A percentile compares a stretch with the other conserved stretches of the same genome.
Conservation (phyloP, 495 filamentous ascomycete genomes). For the Daldinia caldariorum region DNA sequence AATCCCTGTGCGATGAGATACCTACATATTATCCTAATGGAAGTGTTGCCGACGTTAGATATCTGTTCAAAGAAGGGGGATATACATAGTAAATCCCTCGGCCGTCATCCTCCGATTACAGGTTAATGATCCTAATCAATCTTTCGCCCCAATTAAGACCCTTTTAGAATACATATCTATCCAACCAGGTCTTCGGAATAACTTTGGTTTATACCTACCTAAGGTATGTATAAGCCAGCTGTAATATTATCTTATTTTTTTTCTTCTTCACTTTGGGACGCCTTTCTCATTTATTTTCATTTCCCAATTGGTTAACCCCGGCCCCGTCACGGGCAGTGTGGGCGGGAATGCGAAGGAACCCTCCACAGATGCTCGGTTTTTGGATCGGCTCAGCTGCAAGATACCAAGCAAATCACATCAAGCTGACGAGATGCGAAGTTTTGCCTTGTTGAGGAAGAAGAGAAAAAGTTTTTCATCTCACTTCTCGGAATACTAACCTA, state of each 20-base stretch:
- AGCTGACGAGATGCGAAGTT: slow-evolving; percentile 40
- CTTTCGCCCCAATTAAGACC: no score
- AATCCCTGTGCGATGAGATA: background rate
- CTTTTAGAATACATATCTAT: background rate
- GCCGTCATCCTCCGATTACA: no score
- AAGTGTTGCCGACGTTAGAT: slow-evolving; percentile 4
- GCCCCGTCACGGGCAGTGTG: slow-evolving; percentile 25
- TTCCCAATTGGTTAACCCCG: slow-evolving; percentile 25
- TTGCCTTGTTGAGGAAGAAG: slow-evolving; percentile 28
- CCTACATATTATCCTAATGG: slow-evolving; percentile 2
- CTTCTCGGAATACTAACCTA: background rate
- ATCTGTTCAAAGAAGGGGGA: background rate
- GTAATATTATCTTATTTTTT: background rate
- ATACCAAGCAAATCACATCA: slow-evolving; percentile 39
- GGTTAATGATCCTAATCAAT: no score
- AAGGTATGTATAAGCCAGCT: background rate
- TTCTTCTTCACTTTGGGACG: background rate
- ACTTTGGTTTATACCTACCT: background rate
- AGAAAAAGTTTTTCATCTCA: slow-evolving; percentile 20
- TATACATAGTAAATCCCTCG: background rate
- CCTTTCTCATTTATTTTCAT: slow-evolving; percentile 1
- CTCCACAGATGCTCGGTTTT: slow-evolving; percentile 23
- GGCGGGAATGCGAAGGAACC: slow-evolving; percentile 34
- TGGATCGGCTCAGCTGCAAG: slow-evolving; percentile 28
- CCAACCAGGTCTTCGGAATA: background rate